Conservation (phyloP, 2,329 filamentous ascomycete genomes). For the Chaetomium sp. region DNA sequence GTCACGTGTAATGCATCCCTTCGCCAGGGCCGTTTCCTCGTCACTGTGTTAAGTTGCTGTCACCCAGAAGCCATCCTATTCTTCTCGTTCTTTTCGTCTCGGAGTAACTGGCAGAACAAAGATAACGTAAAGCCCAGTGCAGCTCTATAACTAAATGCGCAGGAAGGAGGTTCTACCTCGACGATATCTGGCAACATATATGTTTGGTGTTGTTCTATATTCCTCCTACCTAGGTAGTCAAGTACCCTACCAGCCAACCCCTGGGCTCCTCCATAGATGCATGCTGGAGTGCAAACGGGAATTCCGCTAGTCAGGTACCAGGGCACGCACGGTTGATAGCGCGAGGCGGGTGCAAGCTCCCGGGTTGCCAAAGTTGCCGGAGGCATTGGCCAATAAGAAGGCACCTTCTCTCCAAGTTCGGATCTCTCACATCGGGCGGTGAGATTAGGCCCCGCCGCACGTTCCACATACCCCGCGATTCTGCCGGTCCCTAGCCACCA, state of each 20-base stretch:
- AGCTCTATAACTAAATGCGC: not conserved
- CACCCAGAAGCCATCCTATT: not conserved
- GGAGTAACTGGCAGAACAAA: not conserved
- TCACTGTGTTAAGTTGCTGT: too few relatives aligned
- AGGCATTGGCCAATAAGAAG: constrained; percentile 6
- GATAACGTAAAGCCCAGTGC: not conserved
- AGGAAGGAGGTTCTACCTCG: not conserved
- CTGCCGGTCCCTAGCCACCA: constrained; percentile 23
- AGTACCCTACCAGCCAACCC: too few relatives aligned
- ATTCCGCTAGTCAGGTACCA: not conserved
- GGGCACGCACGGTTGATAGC: too few relatives aligned
- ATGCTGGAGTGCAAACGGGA: not conserved
- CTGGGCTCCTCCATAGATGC: not conserved
- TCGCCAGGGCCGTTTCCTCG: too few relatives aligned
- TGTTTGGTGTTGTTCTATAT: too few relatives aligned
- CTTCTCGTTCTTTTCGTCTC: not conserved
- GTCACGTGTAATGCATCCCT: too few relatives aligned
- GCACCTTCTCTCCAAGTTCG: not conserved
- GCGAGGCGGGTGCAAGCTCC: not conserved
- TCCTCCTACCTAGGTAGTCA: too few relatives aligned
- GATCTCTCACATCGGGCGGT: constrained; percentile 25
- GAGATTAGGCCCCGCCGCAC: constrained; percentile 9
- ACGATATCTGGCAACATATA: too few relatives aligned
- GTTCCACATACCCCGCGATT: constrained; percentile 30
- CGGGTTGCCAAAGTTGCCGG: not conserved